phyloP scores from a whole-genome alignment of 2,329 filamentous ascomycete species.

The Diaporthe velutina region DNA sequence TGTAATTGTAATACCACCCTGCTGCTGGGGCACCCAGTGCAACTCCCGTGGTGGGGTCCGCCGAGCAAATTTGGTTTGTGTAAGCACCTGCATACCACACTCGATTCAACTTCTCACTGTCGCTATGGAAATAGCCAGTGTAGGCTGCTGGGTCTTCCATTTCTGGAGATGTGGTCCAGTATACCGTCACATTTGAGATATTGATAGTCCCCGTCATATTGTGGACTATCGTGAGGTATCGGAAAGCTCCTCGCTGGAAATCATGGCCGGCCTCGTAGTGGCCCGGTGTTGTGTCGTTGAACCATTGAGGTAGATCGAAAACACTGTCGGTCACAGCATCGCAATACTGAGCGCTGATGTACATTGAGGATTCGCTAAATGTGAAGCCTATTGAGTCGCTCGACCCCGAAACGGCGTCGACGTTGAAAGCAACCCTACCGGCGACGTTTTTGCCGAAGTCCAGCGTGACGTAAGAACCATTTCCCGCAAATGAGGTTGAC shows the following conservation, averaged over 20 bases:
- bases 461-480: slow-evolving; percentile 36
- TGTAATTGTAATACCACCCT: slow-evolving; percentile 43
- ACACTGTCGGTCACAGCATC: slow-evolving; percentile 26
- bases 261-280: slow-evolving; percentile 23
- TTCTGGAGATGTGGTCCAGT: slow-evolving; percentile 55
- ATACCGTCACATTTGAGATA: slow-evolving; percentile 51
- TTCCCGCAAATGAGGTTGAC: slow-evolving; percentile 28
- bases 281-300: slow-evolving; percentile 18
- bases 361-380: slow-evolving; percentile 30
- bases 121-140: slow-evolving; percentile 45
- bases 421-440: slow-evolving; percentile 15
- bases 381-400: slow-evolving; percentile 18
- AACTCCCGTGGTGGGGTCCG: slow-evolving; percentile 33
- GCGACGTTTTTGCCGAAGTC: slow-evolving; percentile 39
- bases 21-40: background rate
- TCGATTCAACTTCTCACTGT: slow-evolving; percentile 49
- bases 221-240: slow-evolving; percentile 55
- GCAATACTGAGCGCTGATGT: slow-evolving; percentile 25
- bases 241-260: slow-evolving; percentile 59
- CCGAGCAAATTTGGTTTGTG: slow-evolving; percentile 47
- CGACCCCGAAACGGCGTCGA: slow-evolving; percentile 5
- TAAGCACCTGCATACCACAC: slow-evolving; percentile 54
- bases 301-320: slow-evolving; percentile 20
- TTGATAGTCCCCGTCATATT: slow-evolving; percentile 56
- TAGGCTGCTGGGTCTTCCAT: slow-evolving; percentile 44